Evolutionary conservation across 495 filamentous ascomycete species (phyloP).

Genomic region (Aspergillus mulundensis): DNA sequence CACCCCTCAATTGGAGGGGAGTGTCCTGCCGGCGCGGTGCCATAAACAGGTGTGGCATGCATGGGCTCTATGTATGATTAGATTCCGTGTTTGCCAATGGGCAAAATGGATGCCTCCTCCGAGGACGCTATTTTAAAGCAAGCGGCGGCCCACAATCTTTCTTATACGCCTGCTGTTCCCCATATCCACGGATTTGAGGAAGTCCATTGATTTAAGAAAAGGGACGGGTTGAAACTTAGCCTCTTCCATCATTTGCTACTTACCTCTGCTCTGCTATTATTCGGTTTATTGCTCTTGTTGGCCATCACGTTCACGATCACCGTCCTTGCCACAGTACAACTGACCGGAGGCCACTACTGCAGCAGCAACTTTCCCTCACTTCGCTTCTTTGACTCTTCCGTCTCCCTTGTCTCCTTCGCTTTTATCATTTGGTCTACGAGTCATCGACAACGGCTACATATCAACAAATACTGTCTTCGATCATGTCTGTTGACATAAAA

Average conservation of each 20-base stretch:
- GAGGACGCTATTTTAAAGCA: conserved; percentile 25
- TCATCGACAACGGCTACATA: background rate
- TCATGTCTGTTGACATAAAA: conserved; percentile 26
- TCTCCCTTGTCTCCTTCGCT: background rate
- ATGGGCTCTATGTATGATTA: conserved; percentile 41
- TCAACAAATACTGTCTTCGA: conserved; percentile 11
- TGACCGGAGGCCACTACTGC: background rate
- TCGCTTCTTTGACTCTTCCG: background rate
- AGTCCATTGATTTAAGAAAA: no score
- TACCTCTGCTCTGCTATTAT: background rate
- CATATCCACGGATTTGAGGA: no score
- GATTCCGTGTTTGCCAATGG: conserved; percentile 33
- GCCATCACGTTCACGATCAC: background rate
- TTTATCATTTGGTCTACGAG: background rate
- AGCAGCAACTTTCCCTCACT: background rate
- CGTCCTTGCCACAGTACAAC: background rate
- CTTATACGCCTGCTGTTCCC: no score
- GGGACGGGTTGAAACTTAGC: no score
- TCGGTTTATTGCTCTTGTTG: conserved; percentile 8
- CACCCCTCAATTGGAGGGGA: conserved; percentile 36
- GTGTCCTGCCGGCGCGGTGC: conserved; percentile 36
- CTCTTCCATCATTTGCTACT: conserved; percentile 9
- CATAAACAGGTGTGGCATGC: conserved; percentile 35
- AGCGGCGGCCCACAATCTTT: conserved; percentile 38
- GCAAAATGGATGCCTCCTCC: conserved; percentile 17